A percentile compares a stretch with the other conserved stretches of the same genome.
phyloP scores from a whole-genome alignment of 768 basidiomycete species.

The Suillus discolor region DNA sequence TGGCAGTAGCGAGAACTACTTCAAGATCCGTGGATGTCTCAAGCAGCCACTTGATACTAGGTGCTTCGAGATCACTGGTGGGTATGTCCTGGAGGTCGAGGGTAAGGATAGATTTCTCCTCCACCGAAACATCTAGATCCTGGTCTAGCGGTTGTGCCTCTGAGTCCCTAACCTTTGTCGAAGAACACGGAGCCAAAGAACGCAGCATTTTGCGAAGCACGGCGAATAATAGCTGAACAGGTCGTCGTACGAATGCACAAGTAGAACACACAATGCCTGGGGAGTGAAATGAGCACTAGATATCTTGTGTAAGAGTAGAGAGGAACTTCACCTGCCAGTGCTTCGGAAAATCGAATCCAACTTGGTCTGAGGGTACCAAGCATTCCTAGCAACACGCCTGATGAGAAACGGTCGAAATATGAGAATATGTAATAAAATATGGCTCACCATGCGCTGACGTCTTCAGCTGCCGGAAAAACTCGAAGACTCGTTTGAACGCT shows the following conservation, averaged over 20 bases:
- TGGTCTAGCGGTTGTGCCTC: neutral
- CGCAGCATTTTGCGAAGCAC: too few relatives aligned
- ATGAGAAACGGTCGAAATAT: neutral
- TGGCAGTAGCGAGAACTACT: conserved; percentile 7
- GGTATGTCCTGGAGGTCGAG: neutral
- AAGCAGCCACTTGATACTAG: conserved; percentile 18
- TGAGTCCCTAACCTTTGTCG: neutral
- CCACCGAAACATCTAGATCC: neutral
- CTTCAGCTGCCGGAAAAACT: neutral
- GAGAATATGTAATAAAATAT: neutral
- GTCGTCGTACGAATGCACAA: neutral
- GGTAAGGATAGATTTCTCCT: neutral
- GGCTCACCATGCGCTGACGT: neutral
- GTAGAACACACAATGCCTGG: neutral
- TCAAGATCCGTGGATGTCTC: conserved; percentile 19
- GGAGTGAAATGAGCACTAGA: neutral
- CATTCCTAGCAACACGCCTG: neutral
- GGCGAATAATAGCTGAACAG: too few relatives aligned
- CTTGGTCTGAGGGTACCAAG: neutral
- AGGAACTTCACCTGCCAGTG: neutral
- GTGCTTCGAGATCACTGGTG: neutral
- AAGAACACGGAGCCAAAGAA: neutral
- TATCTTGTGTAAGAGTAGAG: neutral
- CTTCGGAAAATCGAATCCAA: neutral
- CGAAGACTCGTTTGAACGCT: neutral